phyloP scores from a whole-genome alignment of 140 eudicot genomes.

The Senecio squalidus region DNA sequence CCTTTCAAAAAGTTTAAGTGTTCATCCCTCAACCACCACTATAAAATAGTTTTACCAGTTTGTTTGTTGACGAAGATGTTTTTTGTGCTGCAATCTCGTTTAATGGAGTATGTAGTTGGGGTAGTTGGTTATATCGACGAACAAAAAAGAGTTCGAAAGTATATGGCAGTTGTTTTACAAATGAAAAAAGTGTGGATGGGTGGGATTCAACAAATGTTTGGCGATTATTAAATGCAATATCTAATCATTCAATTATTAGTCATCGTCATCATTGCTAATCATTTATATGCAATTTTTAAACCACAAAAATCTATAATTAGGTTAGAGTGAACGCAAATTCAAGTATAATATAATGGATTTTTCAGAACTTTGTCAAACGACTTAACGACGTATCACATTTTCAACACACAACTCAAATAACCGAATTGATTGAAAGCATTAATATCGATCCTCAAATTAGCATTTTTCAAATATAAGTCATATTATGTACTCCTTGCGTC shows the following conservation, averaged over 20 bases:
- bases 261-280: conserved; percentile 21
- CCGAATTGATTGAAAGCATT: too few species aligned
- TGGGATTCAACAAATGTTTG: conserved; percentile 8
- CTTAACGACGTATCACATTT: neutral
- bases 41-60: too few species aligned
- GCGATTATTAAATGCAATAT: neutral
- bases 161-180: neutral
- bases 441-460: too few species aligned
- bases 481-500: too few species aligned
- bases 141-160: neutral
- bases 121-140: neutral
- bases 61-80: neutral
- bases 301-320: neutral
- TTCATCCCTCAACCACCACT: too few species aligned
- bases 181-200: neutral
- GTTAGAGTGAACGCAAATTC: conserved; percentile 7
- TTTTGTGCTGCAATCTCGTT: neutral
- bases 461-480: too few species aligned
- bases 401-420: neutral
- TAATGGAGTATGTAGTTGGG: neutral
- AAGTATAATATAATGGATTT: neutral
- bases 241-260: neutral
- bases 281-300: conserved; percentile 12
- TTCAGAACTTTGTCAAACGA: neutral
- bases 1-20: too few species aligned